A percentile compares a stretch with the other conserved stretches of the same genome.
These are phyloP conservation scores for Pythium brachiatum DNA, from an alignment of 352 stramenopile species.

Conservation along the genomic window DNA sequence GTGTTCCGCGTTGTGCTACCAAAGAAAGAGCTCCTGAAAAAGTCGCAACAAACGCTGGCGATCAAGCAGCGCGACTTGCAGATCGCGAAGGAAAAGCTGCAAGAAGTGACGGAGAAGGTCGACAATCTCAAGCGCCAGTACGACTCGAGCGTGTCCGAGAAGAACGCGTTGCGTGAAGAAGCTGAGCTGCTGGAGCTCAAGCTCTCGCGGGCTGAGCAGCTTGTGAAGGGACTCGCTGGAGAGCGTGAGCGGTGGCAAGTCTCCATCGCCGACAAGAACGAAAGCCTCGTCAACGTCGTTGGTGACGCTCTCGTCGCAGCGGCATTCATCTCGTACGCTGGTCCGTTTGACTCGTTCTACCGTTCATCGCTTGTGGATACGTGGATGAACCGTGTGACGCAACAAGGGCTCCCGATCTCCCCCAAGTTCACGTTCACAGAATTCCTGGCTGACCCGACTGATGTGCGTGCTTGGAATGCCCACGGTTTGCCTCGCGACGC, in stretches of 20 bases:
- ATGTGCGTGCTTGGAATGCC: conserved; percentile 95
- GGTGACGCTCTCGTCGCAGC: conserved; percentile 92
- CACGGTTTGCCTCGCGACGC: conserved; percentile 91
- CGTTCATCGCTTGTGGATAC: conserved; percentile 76
- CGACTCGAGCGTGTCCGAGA: conserved; percentile 90
- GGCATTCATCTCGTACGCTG: conserved; percentile 95
- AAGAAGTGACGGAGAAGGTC: conserved; percentile 91
- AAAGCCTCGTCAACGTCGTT: conserved; percentile 85
- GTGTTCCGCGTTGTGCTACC: conserved; percentile 88
- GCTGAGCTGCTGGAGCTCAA: conserved; percentile 92
- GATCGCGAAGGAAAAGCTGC: conserved; percentile 86
- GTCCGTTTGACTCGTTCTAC: conserved; percentile 94
- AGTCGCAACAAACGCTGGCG: conserved; percentile 79
- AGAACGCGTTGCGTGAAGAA: conserved; percentile 92
- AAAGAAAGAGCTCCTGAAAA: conserved; percentile 89
- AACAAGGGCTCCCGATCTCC: conserved; percentile 82
- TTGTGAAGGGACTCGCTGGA: conserved; percentile 91
- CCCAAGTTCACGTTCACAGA: conserved; percentile 90
- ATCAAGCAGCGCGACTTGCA: conserved; percentile 89
- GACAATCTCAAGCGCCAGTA: conserved; percentile 90
- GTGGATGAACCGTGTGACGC: conserved; percentile 89
- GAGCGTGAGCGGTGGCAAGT: conserved; percentile 94
- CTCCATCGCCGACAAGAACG: conserved; percentile 90
- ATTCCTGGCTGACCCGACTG: conserved; percentile 92
- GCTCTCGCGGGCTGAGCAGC: conserved; percentile 91